Conservation (phyloP, 2,329 filamentous ascomycete genomes). For the Sporothrix brunneoviolacea region DNA sequence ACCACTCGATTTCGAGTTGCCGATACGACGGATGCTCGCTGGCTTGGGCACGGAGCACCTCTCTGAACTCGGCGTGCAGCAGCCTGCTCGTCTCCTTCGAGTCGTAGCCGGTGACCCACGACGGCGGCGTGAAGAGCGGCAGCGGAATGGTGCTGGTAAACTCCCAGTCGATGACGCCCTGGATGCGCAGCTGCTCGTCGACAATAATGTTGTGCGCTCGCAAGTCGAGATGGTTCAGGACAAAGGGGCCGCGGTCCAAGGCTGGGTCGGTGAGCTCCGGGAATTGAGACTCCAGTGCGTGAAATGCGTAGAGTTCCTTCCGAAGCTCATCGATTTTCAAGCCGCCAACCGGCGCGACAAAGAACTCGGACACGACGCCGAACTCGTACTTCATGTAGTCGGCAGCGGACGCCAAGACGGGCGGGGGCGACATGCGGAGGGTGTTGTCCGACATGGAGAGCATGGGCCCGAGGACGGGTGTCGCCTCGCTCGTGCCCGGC, state of each 20-base stretch:
- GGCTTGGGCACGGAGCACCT: not conserved
- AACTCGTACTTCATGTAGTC: conserved; percentile 6
- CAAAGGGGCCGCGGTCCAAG: conserved; percentile 16
- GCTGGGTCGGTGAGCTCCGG: not conserved
- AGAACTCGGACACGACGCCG: conserved; percentile 12
- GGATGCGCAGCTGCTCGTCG: conserved; percentile 20
- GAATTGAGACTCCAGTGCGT: conserved; percentile 14
- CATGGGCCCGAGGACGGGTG: conserved; percentile 14
- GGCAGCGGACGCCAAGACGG: not conserved
- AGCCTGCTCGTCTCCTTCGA: not conserved
- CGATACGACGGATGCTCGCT: not conserved
- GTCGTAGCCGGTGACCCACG: conserved; percentile 18
- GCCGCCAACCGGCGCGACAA: conserved; percentile 5
- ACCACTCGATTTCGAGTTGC: conserved; percentile 4
- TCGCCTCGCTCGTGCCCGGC: conserved; percentile 16
- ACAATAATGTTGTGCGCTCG: conserved; percentile 23
- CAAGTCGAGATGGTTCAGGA: conserved; percentile 22
- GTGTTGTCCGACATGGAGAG: conserved; percentile 16
- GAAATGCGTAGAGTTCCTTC: conserved; percentile 17
- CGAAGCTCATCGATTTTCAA: conserved; percentile 13
- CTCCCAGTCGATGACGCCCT: conserved; percentile 25
- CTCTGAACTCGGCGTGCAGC: conserved; percentile 4
- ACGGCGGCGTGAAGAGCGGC: conserved; percentile 16
- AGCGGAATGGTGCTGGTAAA: conserved; percentile 17
- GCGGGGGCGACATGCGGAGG: not conserved